Conservation (phyloP, 106 monocot species). For the Allium sativum region DNA sequence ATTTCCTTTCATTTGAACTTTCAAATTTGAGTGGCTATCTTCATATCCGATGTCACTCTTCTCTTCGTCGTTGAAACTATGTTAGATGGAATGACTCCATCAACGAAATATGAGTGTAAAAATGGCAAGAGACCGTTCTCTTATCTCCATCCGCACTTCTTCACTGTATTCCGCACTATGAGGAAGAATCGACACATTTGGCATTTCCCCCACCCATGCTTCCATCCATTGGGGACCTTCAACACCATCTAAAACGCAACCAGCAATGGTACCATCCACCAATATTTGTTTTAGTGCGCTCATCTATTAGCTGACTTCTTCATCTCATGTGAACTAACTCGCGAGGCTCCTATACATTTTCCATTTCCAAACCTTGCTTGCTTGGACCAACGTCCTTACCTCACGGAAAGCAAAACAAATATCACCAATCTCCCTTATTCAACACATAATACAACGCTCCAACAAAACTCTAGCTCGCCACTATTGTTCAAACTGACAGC, state of each 20-base stretch:
- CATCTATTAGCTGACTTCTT: constrained; percentile 20
- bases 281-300: constrained; percentile 83
- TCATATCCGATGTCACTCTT: constrained; percentile 45
- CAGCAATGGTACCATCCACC: constrained; percentile 91
- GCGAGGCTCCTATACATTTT: too few species aligned
- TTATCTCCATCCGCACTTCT: constrained; percentile 98
- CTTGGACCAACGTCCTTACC: too few species aligned
- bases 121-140: constrained; percentile 75
- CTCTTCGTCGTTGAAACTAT: constrained; percentile 72
- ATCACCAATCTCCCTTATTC: too few species aligned
- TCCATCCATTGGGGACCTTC: constrained; percentile 99
- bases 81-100: constrained; percentile 66
- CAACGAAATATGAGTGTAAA: constrained; percentile 72
- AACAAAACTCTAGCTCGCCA: too few species aligned
- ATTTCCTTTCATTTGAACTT: constrained; percentile 25
- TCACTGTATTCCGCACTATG: constrained; percentile 97
- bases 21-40: constrained; percentile 37
- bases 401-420: too few species aligned
- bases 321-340: too few species aligned
- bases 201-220: constrained; percentile 99
- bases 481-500: too few species aligned
- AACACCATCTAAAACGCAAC: constrained; percentile 96
- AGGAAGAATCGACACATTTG: constrained; percentile 95
- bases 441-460: too few species aligned
- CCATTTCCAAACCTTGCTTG: too few species aligned